Percentiles rank a stretch among this genome's conserved stretches.
Conservation (phyloP, 2,329 filamentous ascomycete species). For the Fonsecaea multimorphosa region DNA sequence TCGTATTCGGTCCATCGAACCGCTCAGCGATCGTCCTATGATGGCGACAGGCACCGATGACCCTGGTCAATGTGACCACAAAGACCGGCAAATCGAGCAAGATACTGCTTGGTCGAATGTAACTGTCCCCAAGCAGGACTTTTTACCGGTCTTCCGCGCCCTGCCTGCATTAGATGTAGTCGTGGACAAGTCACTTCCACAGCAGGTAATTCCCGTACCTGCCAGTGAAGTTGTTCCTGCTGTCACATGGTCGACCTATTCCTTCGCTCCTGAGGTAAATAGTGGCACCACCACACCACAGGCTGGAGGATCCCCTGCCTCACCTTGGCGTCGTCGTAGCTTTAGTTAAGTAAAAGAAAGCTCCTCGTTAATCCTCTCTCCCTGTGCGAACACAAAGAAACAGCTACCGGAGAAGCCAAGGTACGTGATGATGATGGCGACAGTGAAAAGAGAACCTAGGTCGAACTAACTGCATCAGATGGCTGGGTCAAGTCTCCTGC, state of each 20-base stretch:
- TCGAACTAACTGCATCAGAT: slow-evolving; percentile 15
- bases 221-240: background rate
- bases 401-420: background rate
- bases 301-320: background rate
- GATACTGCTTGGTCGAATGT: slow-evolving; percentile 7
- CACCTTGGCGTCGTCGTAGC: background rate
- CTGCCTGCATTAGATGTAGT: slow-evolving; percentile 19
- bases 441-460: background rate
- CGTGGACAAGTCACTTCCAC: slow-evolving; percentile 1
- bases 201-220: background rate
- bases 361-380: background rate
- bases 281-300: background rate
- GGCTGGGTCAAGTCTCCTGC: slow-evolving; percentile 3
- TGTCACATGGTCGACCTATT: background rate
- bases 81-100: slow-evolving; percentile 14
- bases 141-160: slow-evolving; percentile 11
- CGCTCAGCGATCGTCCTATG: slow-evolving; percentile 14
- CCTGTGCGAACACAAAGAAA: background rate
- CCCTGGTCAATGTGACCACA: slow-evolving; percentile 18
- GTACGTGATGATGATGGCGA: background rate
- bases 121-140: slow-evolving; percentile 9
- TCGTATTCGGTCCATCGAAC: slow-evolving; percentile 16
- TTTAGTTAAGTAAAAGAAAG: background rate
- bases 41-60: background rate
- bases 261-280: background rate